A percentile compares a stretch with the other conserved stretches of the same genome.
These are phyloP conservation scores for Trypanosoma theileri DNA, from an alignment of 208 protist genomes.

Conservation along the genomic window DNA sequence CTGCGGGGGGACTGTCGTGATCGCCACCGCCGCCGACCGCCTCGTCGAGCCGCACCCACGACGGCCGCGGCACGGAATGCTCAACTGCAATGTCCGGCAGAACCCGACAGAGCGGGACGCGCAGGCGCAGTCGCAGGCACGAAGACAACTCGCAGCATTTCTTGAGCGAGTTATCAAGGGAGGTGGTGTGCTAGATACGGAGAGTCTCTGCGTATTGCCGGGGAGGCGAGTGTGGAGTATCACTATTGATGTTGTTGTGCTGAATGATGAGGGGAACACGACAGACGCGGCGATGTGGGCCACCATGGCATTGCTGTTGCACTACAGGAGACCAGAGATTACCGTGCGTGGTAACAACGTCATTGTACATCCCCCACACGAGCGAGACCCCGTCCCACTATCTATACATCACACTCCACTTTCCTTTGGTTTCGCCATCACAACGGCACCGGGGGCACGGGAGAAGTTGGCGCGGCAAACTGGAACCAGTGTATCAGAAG, in stretches of 20 bases:
- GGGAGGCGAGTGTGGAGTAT: slow-evolving; percentile 92
- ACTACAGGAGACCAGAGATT: slow-evolving; percentile 95
- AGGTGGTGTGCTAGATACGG: slow-evolving; percentile 93
- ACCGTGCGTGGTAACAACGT: slow-evolving; percentile 87
- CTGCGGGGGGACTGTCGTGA: slow-evolving; percentile 88
- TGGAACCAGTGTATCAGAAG: neutral
- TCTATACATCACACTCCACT: slow-evolving; percentile 94
- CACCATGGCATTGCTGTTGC: slow-evolving; percentile 81
- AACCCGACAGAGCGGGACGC: slow-evolving; percentile 79
- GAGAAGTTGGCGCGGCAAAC: slow-evolving; percentile 8
- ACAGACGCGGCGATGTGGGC: slow-evolving; percentile 89
- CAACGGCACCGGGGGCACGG: slow-evolving; percentile 32
- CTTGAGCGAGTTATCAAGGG: slow-evolving; percentile 85
- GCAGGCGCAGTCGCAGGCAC: slow-evolving; percentile 15
- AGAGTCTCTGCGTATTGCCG: slow-evolving; percentile 94
- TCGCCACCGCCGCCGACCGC: slow-evolving; percentile 76
- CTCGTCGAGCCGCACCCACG: slow-evolving; percentile 94
- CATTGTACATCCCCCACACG: slow-evolving; percentile 83
- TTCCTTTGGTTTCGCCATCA: slow-evolving; percentile 74
- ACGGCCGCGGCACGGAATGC: slow-evolving; percentile 95
- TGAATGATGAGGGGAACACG: slow-evolving; percentile 96
- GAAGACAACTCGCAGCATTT: slow-evolving; percentile 67
- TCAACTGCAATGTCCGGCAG: slow-evolving; percentile 89
- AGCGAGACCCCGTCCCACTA: slow-evolving; percentile 94
- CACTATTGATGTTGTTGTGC: slow-evolving; percentile 75